Base-by-base conservation (phyloP, 139 green algal genomes). In the Picochlorum sp. region DNA sequence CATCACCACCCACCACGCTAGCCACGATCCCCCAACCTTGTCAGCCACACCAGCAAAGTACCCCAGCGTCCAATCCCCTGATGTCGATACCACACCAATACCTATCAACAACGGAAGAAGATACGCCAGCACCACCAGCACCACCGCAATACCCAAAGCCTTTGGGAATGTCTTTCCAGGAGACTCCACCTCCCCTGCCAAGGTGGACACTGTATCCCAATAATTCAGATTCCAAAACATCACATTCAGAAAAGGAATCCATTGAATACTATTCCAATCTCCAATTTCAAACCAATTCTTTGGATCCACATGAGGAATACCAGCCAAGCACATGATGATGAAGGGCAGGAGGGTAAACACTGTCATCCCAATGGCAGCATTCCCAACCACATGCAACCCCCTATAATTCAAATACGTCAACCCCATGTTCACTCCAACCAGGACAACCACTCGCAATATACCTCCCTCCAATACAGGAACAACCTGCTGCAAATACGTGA, bases 171-270 rank as follows among this genome's bases (percentile, higher is more conserved):
- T 93, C 45, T 65, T 81, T 34, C 47, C 58, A 6, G 88, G 85
- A 65, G 68, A 14, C 11, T 63, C 26, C 38, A 97, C 91, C 75
- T 98, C 92, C 0, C 93, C 92, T 8, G 92, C 89, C 41, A 98
- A 74, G 4, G 85, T 96, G 26, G 79, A 88, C 16, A 93, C 80
- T 9, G 66, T 85, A 73, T 98, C 89, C 88, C 83, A 95, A 60
- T 95, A 95, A 68, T 95, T 95, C 13, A 95, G 77, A 66, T 91
- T 95, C 82, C 92, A 98, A 77, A 98, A 98, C 81, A 98, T 93
- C 57, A 93, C 84, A 68, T 97, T 96, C 11, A 98, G 52, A 67
- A 90, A 96, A 15, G 78, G 79, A n/a, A 72, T 38, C 91, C 90
- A 97, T n/a, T 89, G 31, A 56, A 95, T 81, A 0, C 24, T 62